Base-by-base conservation (phyloP, 2,329 filamentous ascomycete species). In the Beauveria varroae region DNA sequence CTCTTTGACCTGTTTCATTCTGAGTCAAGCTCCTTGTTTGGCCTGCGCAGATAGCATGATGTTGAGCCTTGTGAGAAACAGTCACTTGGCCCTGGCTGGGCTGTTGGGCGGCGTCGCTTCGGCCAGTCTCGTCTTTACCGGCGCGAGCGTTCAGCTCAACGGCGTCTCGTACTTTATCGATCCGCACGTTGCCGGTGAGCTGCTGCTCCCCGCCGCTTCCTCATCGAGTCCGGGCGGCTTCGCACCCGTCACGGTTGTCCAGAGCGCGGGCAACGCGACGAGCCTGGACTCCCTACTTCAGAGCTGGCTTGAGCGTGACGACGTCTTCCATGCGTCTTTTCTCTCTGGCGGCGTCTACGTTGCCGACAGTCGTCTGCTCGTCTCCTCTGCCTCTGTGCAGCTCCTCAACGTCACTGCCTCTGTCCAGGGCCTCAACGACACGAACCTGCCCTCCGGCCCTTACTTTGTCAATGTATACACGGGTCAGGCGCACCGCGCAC, bases 391-490 rank as follows among this genome's bases (percentile, higher is more conserved):
- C 14, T 47, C 63, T 5, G 37, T 69, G n/a, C 46, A 69, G 8
- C 56, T 65, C 2, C 57, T 70, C 40, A 62, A 63, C 28, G 24
- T n/a, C 47, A 44, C 47, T 7, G 43, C 52, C 2, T 20, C 22
- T 1, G 44, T 57, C n/a, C 26, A 41, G 14, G 28, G 18, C 6
- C 34, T 52, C 20, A 16, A 9, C 16, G 20, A 22, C 3, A 37
- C 30, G 50, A 10, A 58, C 61, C 44, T 58, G 26, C 64, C 72
- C 5, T 70, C 71, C 0, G 74, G 74, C 0, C 74, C 74, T 0
- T 76, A 76, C 65, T 75, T 76, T 64, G 62, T 75, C 10, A 67
- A 75, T 26, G 63, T 65, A 2, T 51, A 64, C 24, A 71, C 70
- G 1, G 74, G 74, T 0, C 62, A 65, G 1, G 61, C 74, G 41